These are phyloP conservation scores for Licmophora abbreviata DNA, from an alignment of 108 stramenopile genomes.

Conservation along the genomic window DNA sequence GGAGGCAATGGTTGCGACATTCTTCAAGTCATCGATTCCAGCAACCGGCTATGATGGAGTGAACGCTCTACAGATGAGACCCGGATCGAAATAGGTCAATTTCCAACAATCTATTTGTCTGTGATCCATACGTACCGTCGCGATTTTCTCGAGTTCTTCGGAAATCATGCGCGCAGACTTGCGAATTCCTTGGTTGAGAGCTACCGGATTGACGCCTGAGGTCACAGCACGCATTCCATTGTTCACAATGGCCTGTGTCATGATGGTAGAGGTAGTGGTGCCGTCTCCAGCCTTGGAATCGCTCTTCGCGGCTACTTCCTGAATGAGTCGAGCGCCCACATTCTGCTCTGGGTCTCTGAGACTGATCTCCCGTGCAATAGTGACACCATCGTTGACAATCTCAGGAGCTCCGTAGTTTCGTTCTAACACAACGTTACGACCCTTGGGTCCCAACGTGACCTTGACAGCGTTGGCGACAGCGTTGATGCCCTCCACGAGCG, in stretches of 20 bases:
- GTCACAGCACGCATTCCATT: conserved; percentile 91
- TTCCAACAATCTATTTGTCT: not conserved
- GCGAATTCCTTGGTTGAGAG: conserved; percentile 83
- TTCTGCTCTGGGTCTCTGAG: conserved; percentile 88
- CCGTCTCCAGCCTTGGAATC: conserved; percentile 96
- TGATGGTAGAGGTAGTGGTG: conserved; percentile 93
- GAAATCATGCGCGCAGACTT: conserved; percentile 71
- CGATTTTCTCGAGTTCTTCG: conserved; percentile 66
- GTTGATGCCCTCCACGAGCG: conserved; percentile 91
- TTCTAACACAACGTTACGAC: conserved; percentile 95
- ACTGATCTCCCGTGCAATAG: conserved; percentile 86
- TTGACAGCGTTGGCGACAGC: conserved; percentile 94
- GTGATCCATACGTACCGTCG: conserved; percentile 45
- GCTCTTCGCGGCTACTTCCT: conserved; percentile 93
- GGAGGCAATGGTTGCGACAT: conserved; percentile 92
- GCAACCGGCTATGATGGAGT: conserved; percentile 44
- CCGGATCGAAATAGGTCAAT: conserved; percentile 4
- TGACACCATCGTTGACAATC: conserved; percentile 96
- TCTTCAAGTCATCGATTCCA: conserved; percentile 80
- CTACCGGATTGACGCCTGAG: conserved; percentile 90
- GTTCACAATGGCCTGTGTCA: conserved; percentile 96
- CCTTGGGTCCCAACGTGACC: conserved; percentile 95
- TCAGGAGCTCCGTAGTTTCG: conserved; percentile 94
- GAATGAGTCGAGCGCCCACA: conserved; percentile 87
- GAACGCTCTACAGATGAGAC: not conserved